A percentile compares a stretch with the other conserved stretches of the same genome.
These are phyloP conservation scores for Elongisporangium senticosum DNA, from an alignment of 352 stramenopile genomes.

Conservation along the genomic window DNA sequence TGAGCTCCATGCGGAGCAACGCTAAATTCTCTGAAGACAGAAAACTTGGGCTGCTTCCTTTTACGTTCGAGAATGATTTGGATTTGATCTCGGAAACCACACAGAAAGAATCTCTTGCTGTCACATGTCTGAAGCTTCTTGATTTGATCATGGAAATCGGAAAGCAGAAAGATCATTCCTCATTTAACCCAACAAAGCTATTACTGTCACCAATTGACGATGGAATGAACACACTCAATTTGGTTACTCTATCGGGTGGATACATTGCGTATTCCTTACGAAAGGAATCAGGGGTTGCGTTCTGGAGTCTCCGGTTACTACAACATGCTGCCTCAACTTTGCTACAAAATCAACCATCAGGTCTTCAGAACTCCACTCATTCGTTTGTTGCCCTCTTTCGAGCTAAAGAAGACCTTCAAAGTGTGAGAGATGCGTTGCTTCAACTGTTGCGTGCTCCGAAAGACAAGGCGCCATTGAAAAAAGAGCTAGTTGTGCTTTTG, in stretches of 20 bases:
- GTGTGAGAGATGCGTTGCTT: slow-evolving; percentile 34
- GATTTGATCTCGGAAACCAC: not conserved
- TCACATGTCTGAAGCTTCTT: slow-evolving; percentile 40
- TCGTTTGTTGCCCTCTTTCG: slow-evolving; percentile 53
- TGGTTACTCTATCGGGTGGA: slow-evolving; percentile 44
- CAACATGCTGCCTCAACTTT: slow-evolving; percentile 29
- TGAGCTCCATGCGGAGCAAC: not conserved
- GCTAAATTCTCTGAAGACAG: not conserved
- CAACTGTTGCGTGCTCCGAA: slow-evolving; percentile 25
- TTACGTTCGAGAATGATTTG: not conserved
- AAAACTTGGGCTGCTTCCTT: not conserved
- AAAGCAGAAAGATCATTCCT: slow-evolving; percentile 1
- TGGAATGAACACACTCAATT: slow-evolving; percentile 30
- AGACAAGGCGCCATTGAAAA: slow-evolving; percentile 18
- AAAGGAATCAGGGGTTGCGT: slow-evolving; percentile 28
- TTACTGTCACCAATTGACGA: slow-evolving; percentile 45
- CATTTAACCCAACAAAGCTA: slow-evolving; percentile 7
- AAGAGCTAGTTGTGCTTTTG: slow-evolving; percentile 45
- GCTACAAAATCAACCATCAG: slow-evolving; percentile 2
- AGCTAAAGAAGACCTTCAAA: slow-evolving; percentile 27
- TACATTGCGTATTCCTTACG: slow-evolving; percentile 45
- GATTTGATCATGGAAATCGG: slow-evolving; percentile 24
- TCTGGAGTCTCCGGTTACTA: slow-evolving; percentile 47
- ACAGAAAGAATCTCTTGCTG: slow-evolving; percentile 34
- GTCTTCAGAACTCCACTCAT: slow-evolving; percentile 17